phyloP scores from a whole-genome alignment of 768 basidiomycete genomes.

The Leccinum disarticulatum region DNA sequence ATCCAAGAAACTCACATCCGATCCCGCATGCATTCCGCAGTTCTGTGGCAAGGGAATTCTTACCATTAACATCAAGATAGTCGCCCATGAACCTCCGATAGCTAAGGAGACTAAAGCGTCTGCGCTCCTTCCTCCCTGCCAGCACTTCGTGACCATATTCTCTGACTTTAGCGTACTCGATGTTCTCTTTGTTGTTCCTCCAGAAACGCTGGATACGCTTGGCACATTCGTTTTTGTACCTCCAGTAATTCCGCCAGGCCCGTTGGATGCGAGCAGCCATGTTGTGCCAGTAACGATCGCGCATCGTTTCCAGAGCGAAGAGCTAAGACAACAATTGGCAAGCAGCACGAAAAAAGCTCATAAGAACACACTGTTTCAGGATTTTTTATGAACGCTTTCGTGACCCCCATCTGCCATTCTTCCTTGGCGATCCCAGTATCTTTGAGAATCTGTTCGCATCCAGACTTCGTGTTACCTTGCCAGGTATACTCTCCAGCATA shows the following conservation, averaged over 20 bases:
- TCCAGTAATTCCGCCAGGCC: conserved; percentile 93
- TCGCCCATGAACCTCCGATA: conserved; percentile 96
- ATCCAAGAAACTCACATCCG: conserved; percentile 51
- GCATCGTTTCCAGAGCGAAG: conserved; percentile 97
- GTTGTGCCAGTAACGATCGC: conserved; percentile 99
- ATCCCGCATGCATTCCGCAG: conserved; percentile 71
- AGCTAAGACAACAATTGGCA: conserved; percentile 50
- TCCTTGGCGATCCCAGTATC: conserved; percentile 96
- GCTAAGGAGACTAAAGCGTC: conserved; percentile 90
- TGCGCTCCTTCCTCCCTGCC: conserved; percentile 87
- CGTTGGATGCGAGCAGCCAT: conserved; percentile 98
- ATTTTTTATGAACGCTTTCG: conserved; percentile 99
- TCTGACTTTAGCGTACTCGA: conserved; percentile 87
- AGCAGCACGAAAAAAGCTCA: not conserved
- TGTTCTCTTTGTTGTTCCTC: conserved; percentile 95
- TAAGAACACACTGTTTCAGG: conserved; percentile 80
- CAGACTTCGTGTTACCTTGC: conserved; percentile 86
- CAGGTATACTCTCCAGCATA: conserved; percentile 99
- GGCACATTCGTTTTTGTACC: conserved; percentile 94
- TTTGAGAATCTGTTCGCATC: conserved; percentile 87
- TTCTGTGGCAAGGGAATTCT: conserved; percentile 74
- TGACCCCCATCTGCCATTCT: conserved; percentile 99
- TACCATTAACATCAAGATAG: conserved; percentile 88
- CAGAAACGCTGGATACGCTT: conserved; percentile 96
- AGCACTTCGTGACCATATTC: conserved; percentile 94